Conservation (phyloP, 345 rosid genomes). For the Dipteronia sinensis region DNA sequence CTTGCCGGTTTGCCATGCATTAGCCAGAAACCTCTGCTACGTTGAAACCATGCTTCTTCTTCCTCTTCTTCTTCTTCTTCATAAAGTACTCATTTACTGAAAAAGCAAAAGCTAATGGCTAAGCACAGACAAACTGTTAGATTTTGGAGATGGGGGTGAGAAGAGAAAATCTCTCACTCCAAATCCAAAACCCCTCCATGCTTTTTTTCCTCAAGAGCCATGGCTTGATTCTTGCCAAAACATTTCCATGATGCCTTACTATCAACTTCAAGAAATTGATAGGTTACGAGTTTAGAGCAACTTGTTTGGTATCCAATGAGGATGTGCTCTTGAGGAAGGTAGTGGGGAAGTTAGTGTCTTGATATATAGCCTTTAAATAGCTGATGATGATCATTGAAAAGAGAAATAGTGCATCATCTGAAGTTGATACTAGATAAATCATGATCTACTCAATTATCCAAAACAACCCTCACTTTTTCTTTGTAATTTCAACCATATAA, state of each 20-base stretch:
- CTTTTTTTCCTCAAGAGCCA: conserved; percentile 34
- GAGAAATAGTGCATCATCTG: conserved; percentile 10
- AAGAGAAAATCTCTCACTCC: conserved; percentile 19
- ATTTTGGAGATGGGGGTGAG: conserved; percentile 26
- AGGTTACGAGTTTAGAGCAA: conserved; percentile 9
- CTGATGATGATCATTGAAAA: conserved; percentile 17
- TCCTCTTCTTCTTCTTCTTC: neutral
- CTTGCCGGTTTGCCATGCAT: conserved; percentile 69
- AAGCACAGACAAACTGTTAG: conserved; percentile 48
- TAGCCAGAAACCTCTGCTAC: conserved; percentile 31
- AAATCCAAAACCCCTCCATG: conserved; percentile 19
- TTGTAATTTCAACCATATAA: conserved; percentile 15
- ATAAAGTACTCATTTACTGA: neutral
- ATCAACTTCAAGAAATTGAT: conserved; percentile 40
- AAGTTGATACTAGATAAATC: neutral
- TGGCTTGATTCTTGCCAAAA: conserved; percentile 35
- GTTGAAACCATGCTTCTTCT: neutral
- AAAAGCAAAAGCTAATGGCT: conserved; percentile 24
- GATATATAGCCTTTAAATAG: conserved; percentile 45
- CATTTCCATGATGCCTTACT: conserved; percentile 36
- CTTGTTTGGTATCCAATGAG: conserved; percentile 20
- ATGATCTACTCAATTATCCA: conserved; percentile 23
- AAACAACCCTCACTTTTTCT: conserved; percentile 12
- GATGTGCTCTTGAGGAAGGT: conserved; percentile 32
- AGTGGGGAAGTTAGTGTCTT: conserved; percentile 34